Base-by-base conservation (phyloP, 768 basidiomycete genomes). In the Sarcodon sp. region DNA sequence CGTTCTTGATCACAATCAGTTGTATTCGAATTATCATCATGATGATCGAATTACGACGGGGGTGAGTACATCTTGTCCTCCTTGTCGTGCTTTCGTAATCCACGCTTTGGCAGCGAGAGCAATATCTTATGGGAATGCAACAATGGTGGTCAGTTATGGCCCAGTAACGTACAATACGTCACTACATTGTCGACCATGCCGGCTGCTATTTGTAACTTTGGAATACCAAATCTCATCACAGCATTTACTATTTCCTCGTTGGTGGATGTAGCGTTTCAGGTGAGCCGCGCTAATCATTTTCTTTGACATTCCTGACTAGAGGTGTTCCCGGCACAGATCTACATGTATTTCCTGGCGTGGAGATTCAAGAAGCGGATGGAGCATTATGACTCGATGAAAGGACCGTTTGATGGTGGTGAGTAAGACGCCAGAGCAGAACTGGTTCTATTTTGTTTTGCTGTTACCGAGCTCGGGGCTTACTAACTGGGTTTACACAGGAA, bases 311-410 rank as follows among this genome's bases (percentile, higher is more conserved):
- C 33, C 43, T 37, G 48, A 50, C 54, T 50, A 57, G 54, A 47
- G 51, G 32, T 55, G 53, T 51, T 52, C 21, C 34, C n/a, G 47
- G 53, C 35, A 46, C 55, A 84, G 83, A 57, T 81, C 45, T 85
- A 86, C 70, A 81, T 85, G 80, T 77, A 73, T 62, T 83, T 86
- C 69, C 65, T 84, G 62, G 70, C 69, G 57, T 87, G 82, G 83
- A 71, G 82, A 48, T 86, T 76, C 74, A 72, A 73, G 56, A 82
- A 78, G 62, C 69, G 79, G 55, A 63, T 84, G 61, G 77, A 80
- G 62, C 75, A 80, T 63, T 85, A 85, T 65, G 61, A 66, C 33
- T 65, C 62, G 55, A 72, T 86, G 76, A 78, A 80, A 57, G 77
- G 77, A 47, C 75, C 77, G 34, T 75, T 71, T 63, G 55, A 69